Base-by-base conservation (phyloP, 2,329 filamentous ascomycete species). In the Fusarium torulosum region DNA sequence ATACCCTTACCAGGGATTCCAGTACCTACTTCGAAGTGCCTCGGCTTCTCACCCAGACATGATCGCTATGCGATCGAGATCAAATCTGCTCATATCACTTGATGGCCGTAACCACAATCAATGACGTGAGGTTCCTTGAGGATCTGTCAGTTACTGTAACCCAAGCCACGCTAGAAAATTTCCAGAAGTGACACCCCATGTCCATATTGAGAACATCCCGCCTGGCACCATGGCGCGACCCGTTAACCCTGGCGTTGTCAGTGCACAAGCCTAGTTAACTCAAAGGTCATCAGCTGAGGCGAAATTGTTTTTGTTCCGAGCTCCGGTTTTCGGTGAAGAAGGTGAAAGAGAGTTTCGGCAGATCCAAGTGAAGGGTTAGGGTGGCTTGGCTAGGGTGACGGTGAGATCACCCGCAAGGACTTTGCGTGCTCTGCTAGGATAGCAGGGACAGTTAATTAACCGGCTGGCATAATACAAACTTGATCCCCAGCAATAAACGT, bases 81-180 rank as follows among this genome's bases (percentile, higher is more conserved):
- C 37, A 19, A 42, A 20, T 59, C 20, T 45, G 41, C 52, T 53
- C 33, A 31, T 35, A 55, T 60, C 55, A 43, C 41, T 43, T 59
- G 51, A 69, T 37, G 23, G 43, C 21, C 33, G 44, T 52, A n/a
- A 50, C 25, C 15, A 7, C 29, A 37, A 53, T 55, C 42, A 37
- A 73, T 72, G 57, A 50, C 53, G 53, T 67, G 69, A 72, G 64
- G 66, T 69, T 67, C 53, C 44, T 60, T 62, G 38, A 17, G 60
- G 60, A 73, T 68, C 57, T 61, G 35, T 56, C 45, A 56, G 56
- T 49, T 42, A 25, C 49, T 59, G 44, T 21, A 55, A 46, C 53
- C 54, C 37, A 65, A 62, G 57, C 59, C 47, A 50, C 68, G 68
- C 72, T 74, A 74, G 72, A 74, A 74, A 72, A 57, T 63, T 74